Base-by-base conservation (phyloP, 139 green algal genomes). In the Nannochloris sp. region DNA sequence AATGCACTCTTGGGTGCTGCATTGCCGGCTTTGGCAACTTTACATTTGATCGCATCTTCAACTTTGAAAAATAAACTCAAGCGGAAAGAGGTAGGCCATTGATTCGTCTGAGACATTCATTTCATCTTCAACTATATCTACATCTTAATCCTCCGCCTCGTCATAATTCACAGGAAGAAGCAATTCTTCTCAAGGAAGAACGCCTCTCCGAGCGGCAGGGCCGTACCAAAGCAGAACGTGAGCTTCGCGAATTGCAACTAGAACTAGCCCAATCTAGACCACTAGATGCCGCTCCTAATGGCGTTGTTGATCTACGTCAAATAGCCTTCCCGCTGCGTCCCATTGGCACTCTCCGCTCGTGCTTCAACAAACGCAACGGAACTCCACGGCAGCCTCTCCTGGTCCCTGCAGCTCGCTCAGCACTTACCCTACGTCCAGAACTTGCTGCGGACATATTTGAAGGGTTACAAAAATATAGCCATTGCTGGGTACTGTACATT, bases 401-500 rank as follows among this genome's bases (percentile, higher is more conserved):
- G 33, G 89, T 91, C 14, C 77, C 77, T 3, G 64, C 69, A 6
- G 88, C 90, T 10, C 69, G 86, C 19, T 66, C 74, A 1, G 35
- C 53, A 13, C 69, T 96, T 13, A 65, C 61, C 29, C 77, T 96
- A 30, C 61, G 77, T 29, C 32, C 72, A 4, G 67, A 77, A 5
- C 57, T 96, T 3, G 80, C 85, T 1, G 10, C 58, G 8, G 65
- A 63, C 4, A 78, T 76, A 44, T 70, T 97, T 15, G 82, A 95
- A 23, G 92, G 91, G 0, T 70, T 98, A 54, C 32, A 85, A 55
- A 61, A 86, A 54, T 98, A 89, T 79, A 87, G 70, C 24, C 92
- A 98, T 73, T 83, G 73, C 55, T 97, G 92, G 92, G 54, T 98
- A 35, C 64, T 98, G 2, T 98, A 95, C 72, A 72, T 96, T 1